Evolutionary conservation across 140 eudicot species (phyloP).

Genomic region (Stevia rebaudiana): DNA sequence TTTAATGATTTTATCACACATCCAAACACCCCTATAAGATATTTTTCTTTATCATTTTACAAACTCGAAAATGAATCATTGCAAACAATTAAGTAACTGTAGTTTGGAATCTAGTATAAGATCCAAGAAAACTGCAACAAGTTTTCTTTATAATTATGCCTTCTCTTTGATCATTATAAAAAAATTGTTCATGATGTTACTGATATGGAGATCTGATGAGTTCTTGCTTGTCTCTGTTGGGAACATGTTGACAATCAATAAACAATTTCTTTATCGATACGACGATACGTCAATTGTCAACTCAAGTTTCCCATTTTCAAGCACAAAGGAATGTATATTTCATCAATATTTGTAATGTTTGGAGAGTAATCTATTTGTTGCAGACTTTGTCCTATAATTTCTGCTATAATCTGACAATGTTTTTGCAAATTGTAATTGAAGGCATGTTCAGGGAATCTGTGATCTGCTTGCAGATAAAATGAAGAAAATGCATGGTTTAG

Average conservation of each 20-base stretch:
- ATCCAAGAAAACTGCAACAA: background rate
- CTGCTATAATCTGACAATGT: conserved; percentile 9
- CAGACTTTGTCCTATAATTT: background rate
- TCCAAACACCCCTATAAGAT: background rate
- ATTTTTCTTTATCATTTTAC: background rate
- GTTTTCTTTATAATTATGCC: background rate
- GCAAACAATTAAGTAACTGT: background rate
- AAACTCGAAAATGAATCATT: background rate
- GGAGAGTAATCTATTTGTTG: background rate
- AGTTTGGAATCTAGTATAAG: background rate
- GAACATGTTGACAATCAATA: background rate
- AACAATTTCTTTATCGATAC: background rate
- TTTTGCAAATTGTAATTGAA: conserved; percentile 19
- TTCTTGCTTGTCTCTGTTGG: background rate
- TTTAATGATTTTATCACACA: background rate
- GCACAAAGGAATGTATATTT: background rate
- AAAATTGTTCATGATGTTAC: too few species aligned
- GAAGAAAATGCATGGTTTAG: conserved; percentile 67
- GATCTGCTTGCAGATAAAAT: conserved; percentile 50
- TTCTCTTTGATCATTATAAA: background rate
- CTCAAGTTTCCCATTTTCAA: background rate
- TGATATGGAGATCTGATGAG: background rate
- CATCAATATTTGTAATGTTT: background rate
- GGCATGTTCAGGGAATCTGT: conserved; percentile 94
- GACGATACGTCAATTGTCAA: too few species aligned